Evolutionary conservation across 257 asterid genomes (phyloP).

Genomic region (Fraxinus anomala): DNA sequence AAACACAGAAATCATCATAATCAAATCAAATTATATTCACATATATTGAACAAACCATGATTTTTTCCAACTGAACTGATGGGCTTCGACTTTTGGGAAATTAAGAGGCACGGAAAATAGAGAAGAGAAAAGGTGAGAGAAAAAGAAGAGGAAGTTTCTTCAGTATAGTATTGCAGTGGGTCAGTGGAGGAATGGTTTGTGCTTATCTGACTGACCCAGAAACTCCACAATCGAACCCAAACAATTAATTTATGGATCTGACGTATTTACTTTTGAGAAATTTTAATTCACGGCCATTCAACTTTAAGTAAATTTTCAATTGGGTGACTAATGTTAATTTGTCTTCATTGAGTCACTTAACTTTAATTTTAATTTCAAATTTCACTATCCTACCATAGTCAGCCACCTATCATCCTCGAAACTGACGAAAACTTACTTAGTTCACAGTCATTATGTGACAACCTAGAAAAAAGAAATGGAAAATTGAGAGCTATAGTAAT

Average conservation of each 20-base stretch:
- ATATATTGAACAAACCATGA: background rate
- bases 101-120: background rate
- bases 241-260: background rate
- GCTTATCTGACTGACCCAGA: background rate
- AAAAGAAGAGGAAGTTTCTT: background rate
- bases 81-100: background rate
- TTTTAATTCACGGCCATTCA: background rate
- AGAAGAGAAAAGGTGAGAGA: background rate
- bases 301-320: background rate
- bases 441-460: background rate
- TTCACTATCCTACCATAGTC: no score
- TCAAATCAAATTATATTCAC: background rate
- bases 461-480: no score
- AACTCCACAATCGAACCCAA: slow-evolving; percentile 2
- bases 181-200: background rate
- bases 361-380: no score
- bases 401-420: background rate
- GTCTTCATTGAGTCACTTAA: background rate
- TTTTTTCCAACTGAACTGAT: background rate
- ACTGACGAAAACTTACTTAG: no score
- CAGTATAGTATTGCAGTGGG: background rate
- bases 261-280: background rate
- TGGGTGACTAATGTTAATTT: background rate
- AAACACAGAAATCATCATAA: background rate
- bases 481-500: no score